Base-by-base conservation (phyloP, 192 early-diverging fungal species). In the Phycomyces nitens region DNA sequence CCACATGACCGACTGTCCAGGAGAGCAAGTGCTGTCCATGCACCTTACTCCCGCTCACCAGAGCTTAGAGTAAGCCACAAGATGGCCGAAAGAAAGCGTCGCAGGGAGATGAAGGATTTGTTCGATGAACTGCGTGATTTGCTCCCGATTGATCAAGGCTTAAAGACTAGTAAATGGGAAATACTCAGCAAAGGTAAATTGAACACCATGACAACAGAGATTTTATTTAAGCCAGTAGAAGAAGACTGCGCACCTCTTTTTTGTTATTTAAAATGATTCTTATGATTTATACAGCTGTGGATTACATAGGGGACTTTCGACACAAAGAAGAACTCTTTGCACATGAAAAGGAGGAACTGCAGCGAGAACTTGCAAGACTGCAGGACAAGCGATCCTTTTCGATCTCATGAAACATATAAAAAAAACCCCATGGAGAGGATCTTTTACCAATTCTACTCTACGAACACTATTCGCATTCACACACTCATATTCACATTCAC, bases 121-220 rank as follows among this genome's bases (percentile, higher is more conserved):
- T 94, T 94, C 85, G 93, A 94, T 75, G 86, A 89, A 49, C 76
- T 94, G 18, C 80, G 89, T 47, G 89, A 86, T 59, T 75, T 84
- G 14, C 76, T 94, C 60, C 92, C 93, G 2, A 79, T 91, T 3
- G 91, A 93, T 63, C 86, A 86, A 50, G 86, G 82, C 29, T 76
- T 89, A 24, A 90, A 92, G 53, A 81, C 92, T 27, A 92, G 89
- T 76, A 94, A 94, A 67, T 93, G 93, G 93, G 93, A 94, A 69
- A 88, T 92, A 27, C 69, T 94, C 42, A 90, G 86, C 56, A 94
- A 94, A 89, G 89, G 89, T 76, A 84, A 82, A 52, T 20, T 23
- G 4, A 44, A 49, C 23, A 58, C 56, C 16, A 21, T n/a, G n/a
- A n/a, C n/a, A n/a, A n/a, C n/a, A n/a, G n/a, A n/a, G n/a, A n/a